These are phyloP conservation scores for Jaltomata sinuosa DNA, from an alignment of 257 asterid species.

Conservation along the genomic window DNA sequence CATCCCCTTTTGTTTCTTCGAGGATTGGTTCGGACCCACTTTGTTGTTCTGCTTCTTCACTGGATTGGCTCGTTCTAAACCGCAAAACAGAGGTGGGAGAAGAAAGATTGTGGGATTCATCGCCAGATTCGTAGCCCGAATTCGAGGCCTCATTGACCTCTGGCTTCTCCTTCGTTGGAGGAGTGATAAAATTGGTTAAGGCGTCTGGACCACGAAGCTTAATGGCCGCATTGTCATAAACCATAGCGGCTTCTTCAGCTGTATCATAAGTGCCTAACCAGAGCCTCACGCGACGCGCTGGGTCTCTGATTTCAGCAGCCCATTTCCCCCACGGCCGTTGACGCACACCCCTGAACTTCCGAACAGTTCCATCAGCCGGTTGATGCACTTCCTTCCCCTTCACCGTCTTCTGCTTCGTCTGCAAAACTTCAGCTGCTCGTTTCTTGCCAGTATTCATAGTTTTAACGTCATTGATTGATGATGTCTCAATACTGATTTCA, in stretches of 20 bases:
- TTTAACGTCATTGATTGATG: background rate
- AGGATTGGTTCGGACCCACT: slow-evolving; percentile 5
- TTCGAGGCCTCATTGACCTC: background rate
- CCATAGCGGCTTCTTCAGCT: slow-evolving; percentile 50
- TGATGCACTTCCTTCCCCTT: background rate
- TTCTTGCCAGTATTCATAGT: background rate
- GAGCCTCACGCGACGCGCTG: slow-evolving; percentile 28
- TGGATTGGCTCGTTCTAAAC: slow-evolving; percentile 19
- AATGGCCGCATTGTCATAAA: slow-evolving; percentile 38
- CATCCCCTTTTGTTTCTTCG: background rate
- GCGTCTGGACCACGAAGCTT: slow-evolving; percentile 45
- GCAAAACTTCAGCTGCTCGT: background rate
- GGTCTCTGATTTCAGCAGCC: slow-evolving; percentile 51
- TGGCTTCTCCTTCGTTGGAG: background rate
- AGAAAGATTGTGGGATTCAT: slow-evolving; percentile 6
- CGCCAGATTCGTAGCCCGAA: slow-evolving; percentile 9
- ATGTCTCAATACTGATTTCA: slow-evolving; percentile 7
- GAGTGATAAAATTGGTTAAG: slow-evolving; percentile 29
- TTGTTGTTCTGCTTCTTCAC: slow-evolving; percentile 18
- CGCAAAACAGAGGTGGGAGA: slow-evolving; percentile 44
- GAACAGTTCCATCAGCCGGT: background rate
- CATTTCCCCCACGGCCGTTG: slow-evolving; percentile 50
- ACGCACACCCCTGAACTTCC: slow-evolving; percentile 41
- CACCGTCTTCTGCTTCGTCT: background rate
- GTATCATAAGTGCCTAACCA: slow-evolving; percentile 49